These are phyloP conservation scores for Phytophthora lateralis DNA, from an alignment of 352 stramenopile species.

Conservation along the genomic window DNA sequence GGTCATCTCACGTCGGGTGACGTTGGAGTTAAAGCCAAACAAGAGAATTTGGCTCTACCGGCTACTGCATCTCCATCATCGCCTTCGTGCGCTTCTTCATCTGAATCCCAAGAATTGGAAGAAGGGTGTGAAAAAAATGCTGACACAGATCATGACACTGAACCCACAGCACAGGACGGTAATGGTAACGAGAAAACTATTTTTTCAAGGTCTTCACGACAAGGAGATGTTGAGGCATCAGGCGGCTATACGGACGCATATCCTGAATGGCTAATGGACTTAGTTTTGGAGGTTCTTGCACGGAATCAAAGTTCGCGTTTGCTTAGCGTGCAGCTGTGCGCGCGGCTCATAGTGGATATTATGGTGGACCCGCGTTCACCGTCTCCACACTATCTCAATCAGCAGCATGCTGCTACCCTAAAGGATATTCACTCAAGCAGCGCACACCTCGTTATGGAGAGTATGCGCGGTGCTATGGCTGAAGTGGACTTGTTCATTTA, in stretches of 20 bases:
- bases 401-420: conserved; percentile 37
- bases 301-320: conserved; percentile 58
- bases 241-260: conserved; percentile 28
- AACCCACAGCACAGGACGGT: conserved; percentile 16
- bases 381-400: conserved; percentile 24
- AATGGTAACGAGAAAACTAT: conserved; percentile 18
- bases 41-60: conserved; percentile 11
- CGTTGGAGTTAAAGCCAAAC: conserved; percentile 8
- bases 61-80: conserved; percentile 30
- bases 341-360: conserved; percentile 62
- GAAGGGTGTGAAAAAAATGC: conserved; percentile 18
- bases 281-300: conserved; percentile 48
- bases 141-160: neutral
- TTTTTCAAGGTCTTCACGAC: neutral
- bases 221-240: conserved; percentile 11
- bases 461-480: conserved; percentile 79
- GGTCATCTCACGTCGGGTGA: neutral
- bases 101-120: conserved; percentile 25
- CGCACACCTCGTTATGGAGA: conserved; percentile 80
- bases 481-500: conserved; percentile 85
- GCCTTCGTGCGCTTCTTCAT: conserved; percentile 26
- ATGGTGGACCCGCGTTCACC: conserved; percentile 40
- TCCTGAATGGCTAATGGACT: conserved; percentile 60
- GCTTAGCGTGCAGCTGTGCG: conserved; percentile 58
- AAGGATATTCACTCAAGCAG: conserved; percentile 69